Base-by-base conservation (phyloP, 31 red algal species). In the Odonthalia washingtoniensis region DNA sequence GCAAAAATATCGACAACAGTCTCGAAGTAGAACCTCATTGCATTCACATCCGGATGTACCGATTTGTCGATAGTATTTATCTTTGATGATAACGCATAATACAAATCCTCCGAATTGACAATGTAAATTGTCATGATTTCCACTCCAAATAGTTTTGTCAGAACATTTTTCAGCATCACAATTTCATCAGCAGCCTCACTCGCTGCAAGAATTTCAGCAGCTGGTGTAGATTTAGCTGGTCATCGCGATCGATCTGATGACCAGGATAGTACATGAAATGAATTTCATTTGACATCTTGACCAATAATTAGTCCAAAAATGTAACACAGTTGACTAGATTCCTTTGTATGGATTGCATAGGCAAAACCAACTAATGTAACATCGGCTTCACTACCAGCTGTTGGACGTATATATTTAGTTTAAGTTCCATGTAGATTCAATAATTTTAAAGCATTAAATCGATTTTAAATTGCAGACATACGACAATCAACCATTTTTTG, bases 401-500 rank as follows among this genome's bases (percentile, higher is more conserved):
- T 57, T 57, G 49, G 12, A 14, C 12, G 9, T 14, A 9, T 21
- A 57, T 14, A 21, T 57, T 57, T 57, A 14, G 49, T 57, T 21
- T 14, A 57, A 14, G 49, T 57, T 14, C 49, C 49, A 57, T 57
- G 9, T 57, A 14, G n/a, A 14, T 57, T 57, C 12, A 57, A 21
- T 14, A 21, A 14, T 21, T 21, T 57, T 57, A 57, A 57, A 14
- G 49, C 49, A 57, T 14, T 14, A 57, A 57, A 57, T 57, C 21
- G 49, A 57, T 9, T 14, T 14, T 14, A 14, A 14, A 57, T 9
- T 57, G 49, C 49, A 14, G 49, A 14, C 49, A 57, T 21, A 57
- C 21, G 49, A 21, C 49, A 57, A 21, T 9, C 49, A 21, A 9
- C 21, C 9, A 57, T 21, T 78, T 78, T 78, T 53, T 78, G 75